Percentiles rank a stretch among this genome's conserved stretches.
Evolutionary conservation across 1,284 basidiomycete species (phyloP).

Genomic region (Calocybe gambosa): DNA sequence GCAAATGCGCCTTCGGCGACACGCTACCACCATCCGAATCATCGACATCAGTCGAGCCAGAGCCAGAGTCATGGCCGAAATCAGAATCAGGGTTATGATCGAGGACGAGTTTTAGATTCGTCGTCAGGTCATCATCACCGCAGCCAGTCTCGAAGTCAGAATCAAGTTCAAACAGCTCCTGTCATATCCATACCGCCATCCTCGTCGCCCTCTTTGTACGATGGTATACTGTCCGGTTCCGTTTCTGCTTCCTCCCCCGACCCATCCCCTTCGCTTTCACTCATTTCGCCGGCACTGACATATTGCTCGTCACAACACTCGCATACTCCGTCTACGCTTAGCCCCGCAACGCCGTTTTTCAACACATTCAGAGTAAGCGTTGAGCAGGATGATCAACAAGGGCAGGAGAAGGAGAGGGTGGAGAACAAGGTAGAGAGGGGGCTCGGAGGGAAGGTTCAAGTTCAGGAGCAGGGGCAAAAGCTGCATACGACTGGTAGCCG

Average conservation of each 20-base stretch:
- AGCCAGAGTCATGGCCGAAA: too few relatives aligned
- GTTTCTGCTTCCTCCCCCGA: background rate
- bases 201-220: too few relatives aligned
- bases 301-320: slow-evolving; percentile 44
- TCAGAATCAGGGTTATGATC: slow-evolving; percentile 1
- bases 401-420: too few relatives aligned
- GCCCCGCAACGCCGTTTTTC: slow-evolving; percentile 58
- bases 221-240: too few relatives aligned
- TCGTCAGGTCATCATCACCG: slow-evolving; percentile 11
- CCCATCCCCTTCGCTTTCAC: slow-evolving; percentile 13
- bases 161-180: background rate
- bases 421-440: too few relatives aligned
- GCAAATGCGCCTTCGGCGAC: too few relatives aligned
- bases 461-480: too few relatives aligned
- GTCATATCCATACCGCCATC: background rate
- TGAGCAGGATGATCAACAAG: background rate
- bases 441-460: too few relatives aligned
- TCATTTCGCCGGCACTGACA: slow-evolving; percentile 54
- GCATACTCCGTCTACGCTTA: slow-evolving; percentile 49
- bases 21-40: too few relatives aligned
- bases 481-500: too few relatives aligned
- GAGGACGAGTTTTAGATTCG: slow-evolving; percentile 4
- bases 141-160: background rate
- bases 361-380: slow-evolving; percentile 30
- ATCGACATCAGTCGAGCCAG: background rate